Conservation (phyloP, 768 basidiomycete genomes). For the Rhodotorula toruloides region DNA sequence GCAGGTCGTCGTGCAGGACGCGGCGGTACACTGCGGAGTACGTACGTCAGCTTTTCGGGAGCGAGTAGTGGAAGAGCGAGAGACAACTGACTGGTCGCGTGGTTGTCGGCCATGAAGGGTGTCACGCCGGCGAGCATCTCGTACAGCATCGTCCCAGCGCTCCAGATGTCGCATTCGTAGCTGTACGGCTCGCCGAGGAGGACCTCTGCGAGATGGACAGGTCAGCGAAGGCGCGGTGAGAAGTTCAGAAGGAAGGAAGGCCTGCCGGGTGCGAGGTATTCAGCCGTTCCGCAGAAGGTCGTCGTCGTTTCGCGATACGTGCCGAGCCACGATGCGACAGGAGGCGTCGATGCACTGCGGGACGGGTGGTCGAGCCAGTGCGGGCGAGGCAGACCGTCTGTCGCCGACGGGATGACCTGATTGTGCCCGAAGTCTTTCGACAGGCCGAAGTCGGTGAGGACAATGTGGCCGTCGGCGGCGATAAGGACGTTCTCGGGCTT, state of each 20-base stretch:
- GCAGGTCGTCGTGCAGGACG: slow-evolving; percentile 80
- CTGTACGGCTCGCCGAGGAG: slow-evolving; percentile 83
- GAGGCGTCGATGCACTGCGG: slow-evolving; percentile 18
- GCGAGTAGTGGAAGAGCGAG: background rate
- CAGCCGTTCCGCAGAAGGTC: slow-evolving; percentile 90
- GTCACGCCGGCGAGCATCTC: slow-evolving; percentile 96
- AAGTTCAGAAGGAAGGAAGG: too few relatives aligned
- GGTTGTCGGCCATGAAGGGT: slow-evolving; percentile 86
- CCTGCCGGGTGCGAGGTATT: slow-evolving; percentile 91
- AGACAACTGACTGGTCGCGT: slow-evolving; percentile 52
- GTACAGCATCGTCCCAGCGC: slow-evolving; percentile 92
- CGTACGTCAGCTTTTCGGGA: background rate
- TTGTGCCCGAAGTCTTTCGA: slow-evolving; percentile 78
- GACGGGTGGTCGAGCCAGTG: slow-evolving; percentile 22
- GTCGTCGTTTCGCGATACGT: slow-evolving; percentile 59
- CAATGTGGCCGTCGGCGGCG: slow-evolving; percentile 87
- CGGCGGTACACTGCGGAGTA: slow-evolving; percentile 75
- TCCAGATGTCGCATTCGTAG: slow-evolving; percentile 98
- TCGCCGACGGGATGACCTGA: background rate
- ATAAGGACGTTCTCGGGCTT: slow-evolving; percentile 64
- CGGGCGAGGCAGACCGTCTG: slow-evolving; percentile 13
- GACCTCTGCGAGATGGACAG: too few relatives aligned
- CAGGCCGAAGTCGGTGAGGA: slow-evolving; percentile 92
- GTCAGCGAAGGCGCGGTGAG: too few relatives aligned
- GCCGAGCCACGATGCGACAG: background rate